Conservation (phyloP, 2,329 filamentous ascomycete species). For the Cephalotrichum gorgonifer region DNA sequence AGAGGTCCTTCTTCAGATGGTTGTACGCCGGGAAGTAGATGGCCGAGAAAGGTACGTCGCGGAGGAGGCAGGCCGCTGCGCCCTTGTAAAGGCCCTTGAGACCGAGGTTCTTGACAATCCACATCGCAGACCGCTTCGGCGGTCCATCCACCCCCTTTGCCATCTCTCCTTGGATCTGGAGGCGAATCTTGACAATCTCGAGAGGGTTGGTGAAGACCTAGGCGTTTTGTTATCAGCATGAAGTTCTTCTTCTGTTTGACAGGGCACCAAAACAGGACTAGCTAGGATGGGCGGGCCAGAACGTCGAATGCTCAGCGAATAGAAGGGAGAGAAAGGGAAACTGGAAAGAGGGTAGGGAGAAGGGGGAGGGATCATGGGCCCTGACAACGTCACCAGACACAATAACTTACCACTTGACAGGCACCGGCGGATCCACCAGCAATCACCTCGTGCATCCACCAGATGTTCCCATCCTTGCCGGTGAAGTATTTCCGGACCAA, state of each 20-base stretch:
- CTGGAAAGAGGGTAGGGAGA: background rate
- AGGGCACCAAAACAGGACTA: no score
- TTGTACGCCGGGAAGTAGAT: constrained; percentile 98
- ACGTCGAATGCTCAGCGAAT: background rate
- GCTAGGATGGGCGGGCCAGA: background rate
- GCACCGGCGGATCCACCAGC: constrained; percentile 83
- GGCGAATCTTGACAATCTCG: constrained; percentile 97
- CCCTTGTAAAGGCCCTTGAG: constrained; percentile 94
- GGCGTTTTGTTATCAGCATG: background rate
- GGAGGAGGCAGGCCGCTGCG: constrained; percentile 83
- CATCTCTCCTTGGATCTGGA: constrained; percentile 94
- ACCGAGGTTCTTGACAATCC: constrained; percentile 94
- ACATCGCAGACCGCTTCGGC: constrained; percentile 89
- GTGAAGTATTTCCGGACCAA: constrained; percentile 69
- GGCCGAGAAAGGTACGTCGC: constrained; percentile 94
- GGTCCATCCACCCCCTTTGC: constrained; percentile 70
- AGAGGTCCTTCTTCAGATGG: constrained; percentile 87
- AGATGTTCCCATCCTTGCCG: constrained; percentile 65
- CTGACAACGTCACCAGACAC: background rate
- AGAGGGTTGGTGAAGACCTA: constrained; percentile 95
- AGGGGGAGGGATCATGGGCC: no score
- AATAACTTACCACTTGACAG: constrained; percentile 83
- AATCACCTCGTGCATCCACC: constrained; percentile 61
- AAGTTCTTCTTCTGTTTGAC: no score
- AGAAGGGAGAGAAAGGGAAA: background rate